phyloP scores from a whole-genome alignment of 176 grass and related monocot genomes.

The Carex pumila region DNA sequence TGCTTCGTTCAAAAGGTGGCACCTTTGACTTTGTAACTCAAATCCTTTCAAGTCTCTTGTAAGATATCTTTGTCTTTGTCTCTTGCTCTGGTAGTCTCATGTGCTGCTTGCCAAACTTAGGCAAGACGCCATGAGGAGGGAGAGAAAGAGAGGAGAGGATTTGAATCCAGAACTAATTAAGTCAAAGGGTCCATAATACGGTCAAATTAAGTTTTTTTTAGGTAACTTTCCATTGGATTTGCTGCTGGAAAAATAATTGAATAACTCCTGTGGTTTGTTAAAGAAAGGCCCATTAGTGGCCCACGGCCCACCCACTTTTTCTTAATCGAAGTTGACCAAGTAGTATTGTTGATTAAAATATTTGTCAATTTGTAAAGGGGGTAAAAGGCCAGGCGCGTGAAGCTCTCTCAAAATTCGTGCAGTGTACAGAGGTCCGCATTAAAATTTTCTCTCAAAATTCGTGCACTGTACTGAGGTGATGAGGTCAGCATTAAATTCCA shows the following conservation, averaged over 20 bases:
- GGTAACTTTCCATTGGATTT: constrained; percentile 3
- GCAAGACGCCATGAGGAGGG: constrained; percentile 14
- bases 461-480: too few species aligned
- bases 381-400: too few species aligned
- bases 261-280: background rate
- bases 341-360: too few species aligned
- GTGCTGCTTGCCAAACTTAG: constrained; percentile 25
- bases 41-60: background rate
- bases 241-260: background rate
- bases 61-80: constrained; percentile 9
- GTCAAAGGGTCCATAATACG: background rate
- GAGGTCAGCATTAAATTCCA: too few species aligned
- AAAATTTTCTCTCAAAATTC: too few species aligned
- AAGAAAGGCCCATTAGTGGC: background rate
- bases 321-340: background rate
- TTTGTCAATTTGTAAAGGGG: too few species aligned
- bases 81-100: background rate
- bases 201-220: background rate
- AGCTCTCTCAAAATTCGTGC: too few species aligned
- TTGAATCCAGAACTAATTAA: background rate
- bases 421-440: too few species aligned
- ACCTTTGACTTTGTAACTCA: constrained; percentile 20
- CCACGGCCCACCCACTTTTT: background rate
- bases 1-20: constrained; percentile 11
- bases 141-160: background rate